Conservation (phyloP, 768 basidiomycete species). For the Scleroderma citrinum region DNA sequence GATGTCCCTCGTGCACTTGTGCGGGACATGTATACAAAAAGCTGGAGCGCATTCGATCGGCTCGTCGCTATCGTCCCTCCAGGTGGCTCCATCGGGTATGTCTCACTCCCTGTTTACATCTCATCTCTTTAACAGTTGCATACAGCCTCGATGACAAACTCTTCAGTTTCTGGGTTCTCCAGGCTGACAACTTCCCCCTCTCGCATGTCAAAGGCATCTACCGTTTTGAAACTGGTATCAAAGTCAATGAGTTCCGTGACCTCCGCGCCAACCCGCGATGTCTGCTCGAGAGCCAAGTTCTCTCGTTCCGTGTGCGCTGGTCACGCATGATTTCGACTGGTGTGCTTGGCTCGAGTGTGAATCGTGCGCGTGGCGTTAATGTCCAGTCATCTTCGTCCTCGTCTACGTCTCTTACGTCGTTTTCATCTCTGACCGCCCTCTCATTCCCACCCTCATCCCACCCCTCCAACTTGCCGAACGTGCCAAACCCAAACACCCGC, state of each 20-base stretch:
- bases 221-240: conserved; percentile 84
- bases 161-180: conserved; percentile 85
- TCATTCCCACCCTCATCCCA: too few species aligned
- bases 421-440: too few species aligned
- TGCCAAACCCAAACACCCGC: conserved; percentile 12
- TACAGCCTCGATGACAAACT: conserved; percentile 84
- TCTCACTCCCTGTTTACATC: conserved; percentile 7
- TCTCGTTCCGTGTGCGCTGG: conserved; percentile 81
- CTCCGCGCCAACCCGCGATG: conserved; percentile 85
- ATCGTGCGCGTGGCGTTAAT: conserved; percentile 25
- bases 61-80: conserved; percentile 87
- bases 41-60: conserved; percentile 88
- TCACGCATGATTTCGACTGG: conserved; percentile 66
- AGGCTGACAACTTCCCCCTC: conserved; percentile 69
- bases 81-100: conserved; percentile 82
- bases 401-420: too few species aligned
- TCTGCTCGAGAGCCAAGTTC: conserved; percentile 74
- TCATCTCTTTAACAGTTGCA: background rate
- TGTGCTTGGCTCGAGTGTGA: conserved; percentile 45
- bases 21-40: conserved; percentile 88
- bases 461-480: too few species aligned
- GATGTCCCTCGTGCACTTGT: conserved; percentile 81
- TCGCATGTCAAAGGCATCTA: conserved; percentile 81
- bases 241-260: conserved; percentile 84
- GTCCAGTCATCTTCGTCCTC: conserved; percentile 19